phyloP scores from a whole-genome alignment of 352 stramenopile species.

The Globisporangium carolinianum region DNA sequence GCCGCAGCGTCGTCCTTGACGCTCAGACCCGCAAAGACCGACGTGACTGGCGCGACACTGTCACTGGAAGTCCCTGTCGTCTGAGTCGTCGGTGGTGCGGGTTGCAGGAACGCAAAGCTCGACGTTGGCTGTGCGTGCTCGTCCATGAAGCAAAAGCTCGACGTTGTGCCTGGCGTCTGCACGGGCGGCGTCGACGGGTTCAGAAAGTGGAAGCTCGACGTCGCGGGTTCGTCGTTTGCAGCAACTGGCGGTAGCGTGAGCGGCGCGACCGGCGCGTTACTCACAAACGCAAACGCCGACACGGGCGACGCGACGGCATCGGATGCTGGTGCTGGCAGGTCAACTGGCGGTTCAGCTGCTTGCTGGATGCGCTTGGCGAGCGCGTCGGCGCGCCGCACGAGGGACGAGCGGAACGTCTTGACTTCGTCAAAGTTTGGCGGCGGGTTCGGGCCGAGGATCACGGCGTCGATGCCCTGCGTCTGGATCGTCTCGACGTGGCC shows the following conservation, averaged over 20 bases:
- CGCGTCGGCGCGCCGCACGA: constrained; percentile 57
- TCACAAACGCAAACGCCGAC: constrained; percentile 55
- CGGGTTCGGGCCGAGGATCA: constrained; percentile 66
- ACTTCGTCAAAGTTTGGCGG: constrained; percentile 67
- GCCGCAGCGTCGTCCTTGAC: constrained; percentile 20
- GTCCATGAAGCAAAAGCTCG: constrained; percentile 37
- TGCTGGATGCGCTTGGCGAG: constrained; percentile 60
- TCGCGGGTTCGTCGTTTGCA: constrained; percentile 6
- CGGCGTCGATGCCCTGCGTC: constrained; percentile 69
- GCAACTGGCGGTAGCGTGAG: constrained; percentile 12
- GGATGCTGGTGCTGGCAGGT: not conserved
- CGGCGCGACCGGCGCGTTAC: constrained; percentile 8
- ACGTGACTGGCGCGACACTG: constrained; percentile 8
- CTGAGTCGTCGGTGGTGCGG: constrained; percentile 1
- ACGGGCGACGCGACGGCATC: constrained; percentile 12
- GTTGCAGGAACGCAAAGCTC: constrained; percentile 28
- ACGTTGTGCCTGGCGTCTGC: constrained; percentile 10
- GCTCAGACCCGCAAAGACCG: constrained; percentile 55
- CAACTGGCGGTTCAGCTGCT: constrained; percentile 19
- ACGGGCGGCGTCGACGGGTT: constrained; percentile 20
- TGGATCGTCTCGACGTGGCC: constrained; percentile 72
- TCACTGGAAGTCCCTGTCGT: no score
- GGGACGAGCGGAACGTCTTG: constrained; percentile 55
- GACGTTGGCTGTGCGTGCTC: constrained; percentile 14
- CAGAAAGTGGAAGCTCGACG: constrained; percentile 36